Conservation (phyloP, 169 alveolate species). For the Eimeria tenella region DNA sequence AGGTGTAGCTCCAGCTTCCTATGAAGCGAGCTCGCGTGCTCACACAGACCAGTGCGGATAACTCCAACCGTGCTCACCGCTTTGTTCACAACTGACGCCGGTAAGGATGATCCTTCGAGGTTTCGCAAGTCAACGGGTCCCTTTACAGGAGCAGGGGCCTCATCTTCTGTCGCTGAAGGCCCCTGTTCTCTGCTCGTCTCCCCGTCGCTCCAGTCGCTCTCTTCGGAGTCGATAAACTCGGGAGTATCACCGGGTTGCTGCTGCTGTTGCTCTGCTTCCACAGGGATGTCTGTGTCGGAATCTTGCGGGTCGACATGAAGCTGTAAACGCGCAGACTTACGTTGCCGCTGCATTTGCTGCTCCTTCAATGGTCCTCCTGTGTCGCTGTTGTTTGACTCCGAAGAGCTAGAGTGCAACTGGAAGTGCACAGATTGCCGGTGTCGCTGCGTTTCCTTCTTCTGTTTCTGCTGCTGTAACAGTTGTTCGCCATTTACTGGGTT, state of each 20-base stretch:
- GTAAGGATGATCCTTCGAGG: conserved; percentile 24
- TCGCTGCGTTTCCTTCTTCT: background rate
- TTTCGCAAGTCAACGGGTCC: background rate
- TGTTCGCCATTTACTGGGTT: background rate
- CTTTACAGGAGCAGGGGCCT: background rate
- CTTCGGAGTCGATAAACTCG: background rate
- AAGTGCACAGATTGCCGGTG: background rate
- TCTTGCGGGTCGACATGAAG: background rate
- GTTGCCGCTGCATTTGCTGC: background rate
- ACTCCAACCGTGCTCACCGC: conserved; percentile 47
- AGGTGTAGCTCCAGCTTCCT: no score
- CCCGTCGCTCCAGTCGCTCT: conserved; percentile 59
- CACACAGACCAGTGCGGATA: background rate
- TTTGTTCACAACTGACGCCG: background rate
- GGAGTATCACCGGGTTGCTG: background rate
- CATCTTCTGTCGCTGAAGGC: background rate
- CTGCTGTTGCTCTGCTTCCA: conserved; percentile 17
- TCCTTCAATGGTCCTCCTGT: background rate
- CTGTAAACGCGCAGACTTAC: no score
- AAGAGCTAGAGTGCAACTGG: background rate
- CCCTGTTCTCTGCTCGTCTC: background rate
- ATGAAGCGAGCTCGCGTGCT: no score
- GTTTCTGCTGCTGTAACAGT: background rate
- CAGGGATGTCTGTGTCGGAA: background rate
- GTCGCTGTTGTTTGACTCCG: background rate